phyloP scores from a whole-genome alignment of 108 stramenopile genomes.

The Nitzschia palea region DNA sequence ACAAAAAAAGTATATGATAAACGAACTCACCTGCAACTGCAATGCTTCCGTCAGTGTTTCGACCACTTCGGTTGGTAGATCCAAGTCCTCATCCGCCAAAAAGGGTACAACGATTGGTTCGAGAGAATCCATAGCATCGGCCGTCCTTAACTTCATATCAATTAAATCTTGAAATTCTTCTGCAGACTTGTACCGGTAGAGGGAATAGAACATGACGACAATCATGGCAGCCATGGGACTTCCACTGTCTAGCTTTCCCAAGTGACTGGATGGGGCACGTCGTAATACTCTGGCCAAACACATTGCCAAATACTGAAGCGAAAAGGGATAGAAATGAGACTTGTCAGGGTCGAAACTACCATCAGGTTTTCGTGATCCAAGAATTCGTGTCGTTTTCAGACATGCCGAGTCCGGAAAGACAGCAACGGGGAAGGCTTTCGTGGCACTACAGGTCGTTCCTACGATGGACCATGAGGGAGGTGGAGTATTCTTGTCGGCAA shows the following conservation, averaged over 20 bases:
- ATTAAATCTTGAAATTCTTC: conserved; percentile 41
- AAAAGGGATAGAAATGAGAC: conserved; percentile 67
- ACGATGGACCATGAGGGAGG: conserved; percentile 54
- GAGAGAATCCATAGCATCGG: conserved; percentile 10
- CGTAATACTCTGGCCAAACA: conserved; percentile 71
- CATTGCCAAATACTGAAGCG: conserved; percentile 68
- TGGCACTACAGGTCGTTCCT: conserved; percentile 31
- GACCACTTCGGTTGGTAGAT: conserved; percentile 59
- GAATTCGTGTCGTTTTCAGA: conserved; percentile 45
- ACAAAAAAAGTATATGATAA: background rate
- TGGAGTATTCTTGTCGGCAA: conserved; percentile 84
- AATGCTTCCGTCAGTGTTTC: conserved; percentile 53
- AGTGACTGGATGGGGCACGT: conserved; percentile 49
- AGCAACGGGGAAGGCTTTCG: conserved; percentile 51
- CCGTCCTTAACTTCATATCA: conserved; percentile 6
- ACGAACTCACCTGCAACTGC: conserved; percentile 35
- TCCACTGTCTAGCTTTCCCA: conserved; percentile 71
- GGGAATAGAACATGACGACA: conserved; percentile 72
- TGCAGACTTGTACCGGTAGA: conserved; percentile 63
- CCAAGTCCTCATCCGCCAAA: conserved; percentile 12
- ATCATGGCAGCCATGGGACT: conserved; percentile 67
- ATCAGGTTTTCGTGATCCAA: conserved; percentile 30
- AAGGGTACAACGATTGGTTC: conserved; percentile 61
- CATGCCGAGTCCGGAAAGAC: conserved; percentile 55
- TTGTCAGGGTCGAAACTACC: conserved; percentile 12